A percentile compares a stretch with the other conserved stretches of the same genome.
Conservation (phyloP, 1,284 basidiomycete genomes). For the Cutaneotrichosporon sp. region DNA sequence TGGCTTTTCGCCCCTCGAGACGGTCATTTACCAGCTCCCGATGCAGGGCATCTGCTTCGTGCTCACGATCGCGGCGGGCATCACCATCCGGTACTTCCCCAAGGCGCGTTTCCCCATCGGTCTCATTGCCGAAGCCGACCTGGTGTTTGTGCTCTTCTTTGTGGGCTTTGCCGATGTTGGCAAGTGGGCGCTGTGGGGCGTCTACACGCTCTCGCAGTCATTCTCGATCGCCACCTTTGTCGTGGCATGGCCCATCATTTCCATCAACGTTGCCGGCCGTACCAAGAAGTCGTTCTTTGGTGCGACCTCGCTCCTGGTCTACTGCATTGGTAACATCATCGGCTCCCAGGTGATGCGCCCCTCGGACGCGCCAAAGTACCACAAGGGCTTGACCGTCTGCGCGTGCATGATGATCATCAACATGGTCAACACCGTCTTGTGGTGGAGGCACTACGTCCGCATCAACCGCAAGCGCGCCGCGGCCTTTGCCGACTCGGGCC, state of each 20-base stretch:
- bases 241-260: constrained; percentile 12
- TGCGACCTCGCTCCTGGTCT: constrained; percentile 16
- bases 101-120: constrained; percentile 24
- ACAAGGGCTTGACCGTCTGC: constrained; percentile 17
- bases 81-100: constrained; percentile 17
- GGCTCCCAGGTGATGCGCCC: constrained; percentile 25
- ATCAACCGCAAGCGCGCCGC: constrained; percentile 23
- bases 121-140: constrained; percentile 12
- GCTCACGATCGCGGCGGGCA: constrained; percentile 13
- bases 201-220: constrained; percentile 14
- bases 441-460: constrained; percentile 25
- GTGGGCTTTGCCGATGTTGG: constrained; percentile 13
- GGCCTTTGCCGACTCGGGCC: constrained; percentile 15
- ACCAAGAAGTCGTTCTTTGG: constrained; percentile 23
- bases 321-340: constrained; percentile 29
- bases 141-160: constrained; percentile 22
- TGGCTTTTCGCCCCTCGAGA: constrained; percentile 23
- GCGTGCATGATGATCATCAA: constrained; percentile 15
- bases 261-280: constrained; percentile 17
- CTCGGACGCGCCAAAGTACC: constrained; percentile 23
- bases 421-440: constrained; percentile 12
- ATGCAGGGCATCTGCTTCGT: constrained; percentile 17
- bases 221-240: constrained; percentile 21
- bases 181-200: constrained; percentile 25
- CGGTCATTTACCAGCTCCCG: constrained; percentile 24